These are phyloP conservation scores for Epichloe uncinata DNA, from an alignment of 2,329 filamentous ascomycete species.

Conservation along the genomic window DNA sequence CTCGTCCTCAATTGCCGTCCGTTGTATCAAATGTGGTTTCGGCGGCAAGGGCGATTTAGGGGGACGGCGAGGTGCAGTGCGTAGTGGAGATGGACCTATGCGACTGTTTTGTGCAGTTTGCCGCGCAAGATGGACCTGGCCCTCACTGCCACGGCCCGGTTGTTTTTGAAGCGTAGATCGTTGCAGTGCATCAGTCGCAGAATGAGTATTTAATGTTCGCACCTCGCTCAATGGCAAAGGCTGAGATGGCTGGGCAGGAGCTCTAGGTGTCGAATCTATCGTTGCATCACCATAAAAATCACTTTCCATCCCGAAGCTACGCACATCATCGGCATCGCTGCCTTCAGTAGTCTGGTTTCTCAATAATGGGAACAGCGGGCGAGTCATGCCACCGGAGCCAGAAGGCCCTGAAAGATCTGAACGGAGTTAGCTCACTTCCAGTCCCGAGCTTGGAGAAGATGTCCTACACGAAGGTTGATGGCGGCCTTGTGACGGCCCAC, in stretches of 20 bases:
- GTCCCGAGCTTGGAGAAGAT: background rate
- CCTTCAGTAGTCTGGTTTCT: slow-evolving; percentile 4
- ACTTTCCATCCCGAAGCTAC: slow-evolving; percentile 24
- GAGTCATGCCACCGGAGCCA: background rate
- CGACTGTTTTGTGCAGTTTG: background rate
- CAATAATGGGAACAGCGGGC: background rate
- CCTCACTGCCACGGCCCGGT: background rate
- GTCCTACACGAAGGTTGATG: slow-evolving; percentile 4
- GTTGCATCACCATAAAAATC: slow-evolving; percentile 23
- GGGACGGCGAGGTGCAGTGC: slow-evolving; percentile 1
- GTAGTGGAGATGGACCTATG: slow-evolving; percentile 3
- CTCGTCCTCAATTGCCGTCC: background rate
- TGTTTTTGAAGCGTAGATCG: background rate
- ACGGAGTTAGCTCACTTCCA: background rate
- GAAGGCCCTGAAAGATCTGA: slow-evolving; percentile 4
- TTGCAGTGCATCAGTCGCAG: background rate
- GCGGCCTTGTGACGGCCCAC: background rate
- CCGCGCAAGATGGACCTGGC: slow-evolving; percentile 1
- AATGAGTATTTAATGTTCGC: background rate
- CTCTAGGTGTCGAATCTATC: slow-evolving; percentile 18
- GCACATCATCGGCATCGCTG: slow-evolving; percentile 19
- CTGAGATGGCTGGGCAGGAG: background rate
- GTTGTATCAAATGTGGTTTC: background rate
- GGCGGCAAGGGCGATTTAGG: background rate
- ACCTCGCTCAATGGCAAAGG: background rate